Conservation (phyloP, 1,139 yeast genomes). For the Scheffersomyces titani region DNA sequence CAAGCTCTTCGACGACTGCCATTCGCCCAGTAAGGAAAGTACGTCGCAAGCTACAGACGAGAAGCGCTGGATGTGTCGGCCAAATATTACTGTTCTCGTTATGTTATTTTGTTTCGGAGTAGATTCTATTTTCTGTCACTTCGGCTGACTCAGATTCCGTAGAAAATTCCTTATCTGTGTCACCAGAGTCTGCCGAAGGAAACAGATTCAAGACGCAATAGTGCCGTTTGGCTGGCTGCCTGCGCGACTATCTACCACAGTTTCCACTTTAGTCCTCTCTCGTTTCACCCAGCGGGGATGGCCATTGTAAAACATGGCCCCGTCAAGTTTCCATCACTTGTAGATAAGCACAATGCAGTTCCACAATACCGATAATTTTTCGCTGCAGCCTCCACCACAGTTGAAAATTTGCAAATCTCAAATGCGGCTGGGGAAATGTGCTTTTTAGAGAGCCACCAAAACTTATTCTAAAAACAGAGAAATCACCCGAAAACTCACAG, state of each 20-base stretch:
- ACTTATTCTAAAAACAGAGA: not conserved
- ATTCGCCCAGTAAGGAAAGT: not conserved
- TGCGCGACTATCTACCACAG: not conserved
- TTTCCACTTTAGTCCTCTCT: not conserved
- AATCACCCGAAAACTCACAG: not conserved
- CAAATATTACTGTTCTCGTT: not conserved
- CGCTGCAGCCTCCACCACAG: not conserved
- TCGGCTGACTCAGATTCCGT: not conserved
- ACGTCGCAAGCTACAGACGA: not conserved
- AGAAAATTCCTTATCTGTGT: not conserved
- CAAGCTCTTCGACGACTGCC: not conserved
- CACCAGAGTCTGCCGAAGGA: not conserved
- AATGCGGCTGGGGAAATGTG: not conserved
- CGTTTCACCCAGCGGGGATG: not conserved
- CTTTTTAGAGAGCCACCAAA: not conserved
- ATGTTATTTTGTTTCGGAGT: not conserved
- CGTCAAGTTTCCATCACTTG: not conserved
- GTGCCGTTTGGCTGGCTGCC: not conserved
- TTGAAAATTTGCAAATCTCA: not conserved
- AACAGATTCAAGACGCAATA: not conserved
- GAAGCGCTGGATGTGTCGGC: not conserved
- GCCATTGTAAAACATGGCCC: not conserved
- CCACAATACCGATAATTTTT: not conserved
- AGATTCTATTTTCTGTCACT: not conserved
- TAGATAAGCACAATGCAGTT: not conserved